Evolutionary conservation across 2,329 filamentous ascomycete species (phyloP), one percentile per base, ranked within the genome.

Genomic region (Fusarium equiseti): DNA sequence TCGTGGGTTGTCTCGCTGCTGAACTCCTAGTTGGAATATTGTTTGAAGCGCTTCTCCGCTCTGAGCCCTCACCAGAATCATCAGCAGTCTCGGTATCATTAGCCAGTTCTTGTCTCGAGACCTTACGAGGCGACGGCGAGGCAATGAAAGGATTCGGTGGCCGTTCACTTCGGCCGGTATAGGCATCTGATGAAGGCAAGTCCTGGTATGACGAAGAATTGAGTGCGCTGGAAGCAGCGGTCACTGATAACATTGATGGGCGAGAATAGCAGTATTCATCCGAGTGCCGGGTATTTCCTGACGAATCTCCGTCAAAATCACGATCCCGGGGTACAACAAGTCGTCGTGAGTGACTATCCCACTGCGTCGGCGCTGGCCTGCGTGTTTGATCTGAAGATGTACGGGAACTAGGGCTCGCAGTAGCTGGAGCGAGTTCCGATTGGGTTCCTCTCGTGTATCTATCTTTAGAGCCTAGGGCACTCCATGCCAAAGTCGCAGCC

Each of bases 401-500:
- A 46, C 74, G 76, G 24, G 76, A 68, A 42, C 55, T 55, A 20
- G 70, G 56, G 2, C 56, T 70, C 32, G 76, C 62, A 16, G 68
- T 51, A 44, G 68, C 59, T 29, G 74, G 64, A 26, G 69, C 64
- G 13, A 56, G 56, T 13, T 79, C 77, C 16, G 77, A 69, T 26
- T 73, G 70, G 31, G 73, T 51, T 42, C 72, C 63, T 61, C 76
- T 77, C 46, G 72, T 44, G 59, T 74, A 63, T 46, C 78, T 79
- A 29, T 85, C 82, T 66, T 77, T 79, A 7, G 82, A 79, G 15
- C 81, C 80, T 16, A 87, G 77, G 20, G 82, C 81, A 56, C 78
- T 84, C 89, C 90, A 92, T 32, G 90, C 90, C 55, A 91, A 75
- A 5, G 87, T 88, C 27, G 90, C 90, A 43, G 90, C 90, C 75